These are phyloP conservation scores for Gastroboletus turbinatus DNA, from an alignment of 1,284 basidiomycete genomes.

Conservation along the genomic window DNA sequence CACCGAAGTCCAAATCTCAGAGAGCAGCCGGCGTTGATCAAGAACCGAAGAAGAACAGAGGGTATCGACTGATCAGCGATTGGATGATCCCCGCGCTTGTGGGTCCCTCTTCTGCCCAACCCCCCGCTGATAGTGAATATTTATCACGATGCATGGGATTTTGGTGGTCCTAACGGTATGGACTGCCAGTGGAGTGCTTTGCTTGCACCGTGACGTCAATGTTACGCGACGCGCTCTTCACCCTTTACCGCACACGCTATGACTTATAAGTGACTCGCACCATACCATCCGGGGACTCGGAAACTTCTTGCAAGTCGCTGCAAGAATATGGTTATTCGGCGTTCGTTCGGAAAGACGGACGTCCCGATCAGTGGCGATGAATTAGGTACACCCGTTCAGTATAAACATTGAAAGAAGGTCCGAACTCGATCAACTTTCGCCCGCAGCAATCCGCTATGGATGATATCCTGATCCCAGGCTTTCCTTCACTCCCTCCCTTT, in stretches of 20 bases:
- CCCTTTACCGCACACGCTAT: too few relatives aligned
- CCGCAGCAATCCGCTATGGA: conserved; percentile 6
- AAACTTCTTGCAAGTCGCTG: too few relatives aligned
- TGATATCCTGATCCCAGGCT: not conserved
- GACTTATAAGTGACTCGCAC: too few relatives aligned
- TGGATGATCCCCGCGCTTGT: not conserved
- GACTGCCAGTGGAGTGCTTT: conserved; percentile 23
- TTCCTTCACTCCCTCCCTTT: conserved; percentile 46
- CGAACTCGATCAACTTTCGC: not conserved
- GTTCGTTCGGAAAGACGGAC: too few relatives aligned
- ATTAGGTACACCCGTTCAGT: not conserved
- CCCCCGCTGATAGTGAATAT: not conserved
- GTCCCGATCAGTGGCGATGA: not conserved
- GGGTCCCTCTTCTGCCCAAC: not conserved
- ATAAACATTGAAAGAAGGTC: not conserved
- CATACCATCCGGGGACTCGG: too few relatives aligned
- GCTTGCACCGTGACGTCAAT: conserved; percentile 34
- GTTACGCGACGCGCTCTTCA: conserved; percentile 38
- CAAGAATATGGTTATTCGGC: too few relatives aligned
- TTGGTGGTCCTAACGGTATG: not conserved
- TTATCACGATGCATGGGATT: not conserved
- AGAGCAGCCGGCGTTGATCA: not conserved
- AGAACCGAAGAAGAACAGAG: not conserved
- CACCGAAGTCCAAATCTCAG: conserved; percentile 1
- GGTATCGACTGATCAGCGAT: not conserved